These are phyloP conservation scores for Daldinia concentrica DNA, from an alignment of 495 filamentous ascomycete species.

Conservation along the genomic window DNA sequence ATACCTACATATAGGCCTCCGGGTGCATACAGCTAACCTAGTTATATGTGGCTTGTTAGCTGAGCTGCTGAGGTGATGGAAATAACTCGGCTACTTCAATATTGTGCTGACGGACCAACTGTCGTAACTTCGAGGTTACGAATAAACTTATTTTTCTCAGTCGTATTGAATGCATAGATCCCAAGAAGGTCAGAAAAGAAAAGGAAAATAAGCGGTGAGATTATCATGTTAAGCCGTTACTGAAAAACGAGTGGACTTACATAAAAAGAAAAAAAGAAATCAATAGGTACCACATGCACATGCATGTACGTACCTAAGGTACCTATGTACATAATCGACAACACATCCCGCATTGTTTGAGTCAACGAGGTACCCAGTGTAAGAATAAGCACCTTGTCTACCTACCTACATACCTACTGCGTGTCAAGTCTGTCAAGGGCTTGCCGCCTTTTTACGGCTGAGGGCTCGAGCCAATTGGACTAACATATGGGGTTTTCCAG, in stretches of 20 bases:
- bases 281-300: background rate
- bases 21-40: background rate
- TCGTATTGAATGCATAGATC: background rate
- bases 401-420: too few relatives aligned
- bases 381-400: constrained; percentile 37
- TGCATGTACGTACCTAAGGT: background rate
- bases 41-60: constrained; percentile 1
- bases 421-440: background rate
- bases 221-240: constrained; percentile 12
- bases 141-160: background rate
- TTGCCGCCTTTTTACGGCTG: constrained; percentile 12
- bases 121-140: background rate
- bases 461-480: constrained; percentile 28
- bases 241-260: constrained; percentile 12
- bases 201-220: constrained; percentile 29
- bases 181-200: background rate
- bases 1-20: background rate
- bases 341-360: too few relatives aligned
- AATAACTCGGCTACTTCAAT: constrained; percentile 13
- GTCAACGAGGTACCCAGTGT: background rate
- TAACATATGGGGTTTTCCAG: constrained; percentile 16
- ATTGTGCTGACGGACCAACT: background rate
- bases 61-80: background rate
- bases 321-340: too few relatives aligned
- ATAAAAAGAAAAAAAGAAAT: constrained; percentile 15